Base-by-base conservation (phyloP, 2,329 filamentous ascomycete genomes). In the Didymella pomorum region DNA sequence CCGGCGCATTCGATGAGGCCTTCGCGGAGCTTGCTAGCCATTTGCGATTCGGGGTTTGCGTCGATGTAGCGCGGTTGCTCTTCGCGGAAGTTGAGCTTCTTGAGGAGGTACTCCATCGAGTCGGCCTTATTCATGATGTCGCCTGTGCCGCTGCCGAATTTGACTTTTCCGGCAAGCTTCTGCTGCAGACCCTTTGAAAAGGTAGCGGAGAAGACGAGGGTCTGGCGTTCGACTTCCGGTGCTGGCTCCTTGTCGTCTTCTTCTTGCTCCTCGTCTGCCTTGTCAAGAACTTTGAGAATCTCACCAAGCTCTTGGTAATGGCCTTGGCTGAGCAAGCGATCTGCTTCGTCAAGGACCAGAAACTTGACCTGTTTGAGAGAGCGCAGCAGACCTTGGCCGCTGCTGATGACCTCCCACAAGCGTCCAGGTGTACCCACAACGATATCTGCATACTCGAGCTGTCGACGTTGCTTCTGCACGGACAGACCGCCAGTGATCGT, bases 271-370 rank as follows among this genome's bases (percentile, higher is more conserved):
- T 82, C 81, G 21, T 84, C 82, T 37, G 84, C 80, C 26, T 88
- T 84, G 70, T 97, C 92, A 10, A 99, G 79, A 0, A 92, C 87
- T 56, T 87, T 88, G 16, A 99, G 79, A 21, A 99, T 96, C 56
- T 97, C 89, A 65, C 93, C 89, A 4, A 93, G 88, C 75, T 99
- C 95, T 76, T 97, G 94, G 79, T 97, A 99, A 72, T 97, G 91
- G 0, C 95, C 95, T 65, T 96, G 91, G 51, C 92, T 95, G 61
- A 99, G 84, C 18, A 99, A 82, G 51, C 95, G 86, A 79, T 99
- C 95, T 0, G 95, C 95, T 77, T 99, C 95, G 68, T 99, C 95
- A 1, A 99, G 84, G 0, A 98, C 92, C 2, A 99, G 80, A 73
- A 94, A 98, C 48, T 85, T 83, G 46, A 97, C 89, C 48, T 85